These are phyloP conservation scores for Rutstroemia sp. DNA, from an alignment of 2,329 filamentous ascomycete genomes.

Conservation along the genomic window DNA sequence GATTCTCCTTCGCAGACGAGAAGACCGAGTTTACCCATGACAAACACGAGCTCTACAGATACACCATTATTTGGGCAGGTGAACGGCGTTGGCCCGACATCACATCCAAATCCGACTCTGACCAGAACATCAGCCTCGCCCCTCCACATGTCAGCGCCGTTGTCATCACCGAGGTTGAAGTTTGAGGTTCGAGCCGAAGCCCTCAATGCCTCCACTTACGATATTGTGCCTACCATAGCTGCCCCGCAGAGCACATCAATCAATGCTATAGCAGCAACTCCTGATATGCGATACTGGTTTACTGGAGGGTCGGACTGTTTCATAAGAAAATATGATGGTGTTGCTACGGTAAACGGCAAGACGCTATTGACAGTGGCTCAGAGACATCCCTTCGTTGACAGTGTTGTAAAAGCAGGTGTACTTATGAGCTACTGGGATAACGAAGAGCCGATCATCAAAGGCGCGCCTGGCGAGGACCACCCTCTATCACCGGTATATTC, in stretches of 20 bases:
- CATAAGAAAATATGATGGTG: slow-evolving; percentile 93
- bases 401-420: slow-evolving; percentile 89
- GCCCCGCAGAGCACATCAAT: slow-evolving; percentile 93
- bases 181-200: slow-evolving; percentile 68
- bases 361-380: slow-evolving; percentile 90
- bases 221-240: slow-evolving; percentile 94
- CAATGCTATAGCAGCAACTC: slow-evolving; percentile 85
- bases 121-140: slow-evolving; percentile 27
- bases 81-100: slow-evolving; percentile 26
- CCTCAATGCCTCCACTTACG: slow-evolving; percentile 74
- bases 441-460: slow-evolving; percentile 55
- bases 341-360: slow-evolving; percentile 91
- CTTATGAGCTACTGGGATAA: slow-evolving; percentile 98
- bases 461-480: slow-evolving; percentile 42
- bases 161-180: slow-evolving; percentile 40
- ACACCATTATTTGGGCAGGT: slow-evolving; percentile 16
- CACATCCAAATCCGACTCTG: slow-evolving; percentile 24
- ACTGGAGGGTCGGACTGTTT: slow-evolving; percentile 92
- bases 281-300: slow-evolving; percentile 91
- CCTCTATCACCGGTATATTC: slow-evolving; percentile 88
- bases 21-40: slow-evolving; percentile 23
- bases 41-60: slow-evolving; percentile 25
- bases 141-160: slow-evolving; percentile 26
- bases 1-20: slow-evolving; percentile 35
- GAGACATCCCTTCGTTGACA: slow-evolving; percentile 93